phyloP scores from a whole-genome alignment of 1,284 basidiomycete genomes.

The Leucoagaricus sp. region DNA sequence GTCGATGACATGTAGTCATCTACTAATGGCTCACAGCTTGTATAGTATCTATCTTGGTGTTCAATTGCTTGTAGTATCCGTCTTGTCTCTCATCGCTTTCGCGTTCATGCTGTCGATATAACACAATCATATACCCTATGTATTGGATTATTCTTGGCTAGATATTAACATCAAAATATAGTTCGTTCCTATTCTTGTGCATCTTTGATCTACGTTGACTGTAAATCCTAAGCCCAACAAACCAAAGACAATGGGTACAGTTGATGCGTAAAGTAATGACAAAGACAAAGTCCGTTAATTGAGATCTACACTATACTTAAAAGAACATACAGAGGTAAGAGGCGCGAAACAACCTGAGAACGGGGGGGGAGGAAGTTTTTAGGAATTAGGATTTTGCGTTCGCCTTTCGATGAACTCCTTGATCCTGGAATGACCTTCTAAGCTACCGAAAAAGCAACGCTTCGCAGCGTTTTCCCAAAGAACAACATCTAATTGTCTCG shows the following conservation, averaged over 20 bases:
- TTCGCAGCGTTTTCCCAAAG: conserved; percentile 74
- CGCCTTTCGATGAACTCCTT: conserved; percentile 78
- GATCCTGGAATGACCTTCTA: conserved; percentile 80
- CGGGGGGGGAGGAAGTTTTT: conserved; percentile 19
- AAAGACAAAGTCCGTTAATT: not conserved
- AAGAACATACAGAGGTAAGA: not conserved
- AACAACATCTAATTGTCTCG: conserved; percentile 79
- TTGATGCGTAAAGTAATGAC: not conserved
- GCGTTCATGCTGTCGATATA: not conserved
- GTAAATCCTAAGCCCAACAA: not conserved
- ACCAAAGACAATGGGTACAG: not conserved
- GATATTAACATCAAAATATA: not conserved
- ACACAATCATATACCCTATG: not conserved
- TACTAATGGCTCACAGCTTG: conserved; percentile 8
- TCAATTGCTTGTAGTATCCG: not conserved
- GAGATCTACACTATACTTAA: conserved; percentile 2
- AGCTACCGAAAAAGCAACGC: conserved; percentile 82
- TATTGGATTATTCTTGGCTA: not conserved
- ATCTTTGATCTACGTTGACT: not conserved
- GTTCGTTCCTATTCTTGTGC: not conserved
- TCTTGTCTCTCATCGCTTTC: not conserved
- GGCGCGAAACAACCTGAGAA: not conserved
- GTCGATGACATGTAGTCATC: conserved; percentile 36
- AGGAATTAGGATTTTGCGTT: conserved; percentile 29
- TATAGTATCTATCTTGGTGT: conserved; percentile 16